phyloP scores from a whole-genome alignment of 768 basidiomycete species.

The Pisolithus microcarpus region DNA sequence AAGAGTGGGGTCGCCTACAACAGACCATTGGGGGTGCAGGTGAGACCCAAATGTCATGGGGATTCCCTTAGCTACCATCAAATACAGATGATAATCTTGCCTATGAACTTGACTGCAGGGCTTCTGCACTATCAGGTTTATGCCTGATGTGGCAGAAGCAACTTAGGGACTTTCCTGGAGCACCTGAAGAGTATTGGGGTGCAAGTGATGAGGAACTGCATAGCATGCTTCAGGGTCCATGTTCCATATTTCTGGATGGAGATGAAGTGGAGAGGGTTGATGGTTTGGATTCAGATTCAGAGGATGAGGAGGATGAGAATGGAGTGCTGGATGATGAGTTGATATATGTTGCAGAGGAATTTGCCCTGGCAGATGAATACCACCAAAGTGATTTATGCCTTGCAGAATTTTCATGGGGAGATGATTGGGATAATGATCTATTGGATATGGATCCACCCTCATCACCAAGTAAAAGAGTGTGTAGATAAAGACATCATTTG shows the following conservation, averaged over 20 bases:
- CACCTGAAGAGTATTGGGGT: background rate
- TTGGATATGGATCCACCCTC: slow-evolving; percentile 1
- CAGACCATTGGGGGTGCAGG: slow-evolving; percentile 3
- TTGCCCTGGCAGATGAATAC: background rate
- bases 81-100: background rate
- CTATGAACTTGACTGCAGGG: background rate
- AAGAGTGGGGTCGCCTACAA: slow-evolving; percentile 16
- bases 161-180: background rate
- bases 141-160: background rate
- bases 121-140: background rate
- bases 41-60: background rate
- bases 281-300: background rate
- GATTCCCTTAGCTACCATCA: background rate
- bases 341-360: slow-evolving; percentile 4
- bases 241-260: background rate
- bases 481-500: background rate
- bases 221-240: background rate
- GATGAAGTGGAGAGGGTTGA: background rate
- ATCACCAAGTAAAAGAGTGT: background rate
- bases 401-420: background rate
- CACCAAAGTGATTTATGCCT: background rate
- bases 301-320: background rate
- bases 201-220: background rate
- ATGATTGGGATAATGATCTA: background rate
- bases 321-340: slow-evolving; percentile 2